Base-by-base conservation (phyloP, 2,329 filamentous ascomycete genomes). In the Diaporthe humulicola region DNA sequence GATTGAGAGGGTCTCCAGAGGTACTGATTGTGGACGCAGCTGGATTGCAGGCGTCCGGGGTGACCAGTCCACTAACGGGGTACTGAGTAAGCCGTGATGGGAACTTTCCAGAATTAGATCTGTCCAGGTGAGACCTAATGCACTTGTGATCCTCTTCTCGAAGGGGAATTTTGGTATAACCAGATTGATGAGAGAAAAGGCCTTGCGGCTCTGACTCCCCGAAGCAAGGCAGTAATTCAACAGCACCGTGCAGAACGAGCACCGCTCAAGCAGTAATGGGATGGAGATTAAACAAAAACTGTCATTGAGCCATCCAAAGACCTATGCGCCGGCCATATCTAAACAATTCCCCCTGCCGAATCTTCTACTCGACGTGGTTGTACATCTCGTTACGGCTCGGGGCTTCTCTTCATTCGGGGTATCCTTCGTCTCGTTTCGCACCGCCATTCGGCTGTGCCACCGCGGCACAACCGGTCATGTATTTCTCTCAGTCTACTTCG, bases 321-420 rank as follows among this genome's bases (percentile, higher is more conserved):
- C 60, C 48, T 33, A 38, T 70, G 25, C 38, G 52, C 71, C 28
- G 30, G 40, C 28, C 57, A 38, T 30, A 28, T 58, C 60, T 58
- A 70, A 66, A 70, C 28, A 28, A 45, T 30, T 19, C 12, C 30
- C 40, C 45, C 76, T 70, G 76, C 78, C 73, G 73, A 75, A 74
- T 76, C 73, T 36, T 66, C 57, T 19, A 42, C 7, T 40, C 36
- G 45, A 36, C 57, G n/a, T 36, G n/a, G n/a, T 28, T 54, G 28
- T 30, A 56, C 36, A 48, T 17, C 38, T 36, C 70, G 15, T 33
- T 1, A 19, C 40, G 52, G 40, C 54, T 30, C 40, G 33, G 56
- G 45, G 54, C 30, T 36, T 60, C 42, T 50, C 48, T 38, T 25
- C 70, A 33, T 56, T 33, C n/a, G 33, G 45, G 33, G 57, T 72